Base-by-base conservation (phyloP, 2,329 filamentous ascomycete genomes). In the Stachybotrys chlorohalonatus region DNA sequence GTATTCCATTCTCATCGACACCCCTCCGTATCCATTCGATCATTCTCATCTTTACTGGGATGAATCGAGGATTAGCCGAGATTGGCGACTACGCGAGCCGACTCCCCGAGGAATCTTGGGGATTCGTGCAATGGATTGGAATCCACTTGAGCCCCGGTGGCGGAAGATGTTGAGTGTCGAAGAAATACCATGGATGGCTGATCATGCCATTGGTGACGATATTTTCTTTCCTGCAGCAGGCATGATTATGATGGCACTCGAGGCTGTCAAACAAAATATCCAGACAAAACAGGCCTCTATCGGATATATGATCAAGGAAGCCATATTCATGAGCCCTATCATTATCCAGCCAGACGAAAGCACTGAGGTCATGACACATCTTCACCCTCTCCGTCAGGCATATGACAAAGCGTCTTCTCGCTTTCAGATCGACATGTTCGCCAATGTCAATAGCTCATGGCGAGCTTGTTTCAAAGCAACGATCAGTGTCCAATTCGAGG, bases 81-180 rank as follows among this genome's bases (percentile, higher is more conserved):
- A 65, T 6, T 64, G 66, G 54, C 62, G 70, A 5, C 59, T 63
- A 50, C 60, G 67, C 0, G 54, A 57, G 31, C 64, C 67, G 31
- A 62, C 67, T 0, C 64, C 69, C 0, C 70, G 74, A 32, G 73
- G 75, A 51, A 62, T 79, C 1, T 56, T 77, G 0, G 75, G 75
- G 0, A 57, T 62, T 0, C 60, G 59, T 0, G 62, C 59, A 0
- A 51, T 55, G 1, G 59, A 60, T 5, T 62, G 56, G 6, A 62
- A 62, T 13, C 55, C 55, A 0, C 52, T 62, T 1, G 61, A 68
- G 30, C 62, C 63, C 6, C 56, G 59, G 0, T 70, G 64, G 64
- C 57, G 62, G 1, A 63, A 66, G 36, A 24, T 64, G 9, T 53
- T 70, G 4, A 54, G 57, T 7, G n/a, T 62, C 0, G 55, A 58